Evolutionary conservation across 2,329 filamentous ascomycete genomes (phyloP).

Genomic region (Neofusicoccum sp.): DNA sequence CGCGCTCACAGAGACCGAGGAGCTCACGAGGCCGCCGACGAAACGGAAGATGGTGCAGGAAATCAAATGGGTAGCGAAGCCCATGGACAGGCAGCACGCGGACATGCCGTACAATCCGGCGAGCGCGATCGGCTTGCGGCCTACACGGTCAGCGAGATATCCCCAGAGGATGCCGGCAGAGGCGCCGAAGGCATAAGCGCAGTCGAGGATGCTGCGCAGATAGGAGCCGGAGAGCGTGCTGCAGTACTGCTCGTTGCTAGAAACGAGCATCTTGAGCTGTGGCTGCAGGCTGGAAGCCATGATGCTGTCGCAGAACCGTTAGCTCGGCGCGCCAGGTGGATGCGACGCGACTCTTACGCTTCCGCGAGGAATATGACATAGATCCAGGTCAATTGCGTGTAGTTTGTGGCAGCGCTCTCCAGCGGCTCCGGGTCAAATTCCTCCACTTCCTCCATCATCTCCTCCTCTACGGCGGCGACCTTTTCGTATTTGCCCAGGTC

Average conservation of each 20-base stretch:
- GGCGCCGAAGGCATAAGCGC: conserved; percentile 48
- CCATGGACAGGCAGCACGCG: conserved; percentile 47
- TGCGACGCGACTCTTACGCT: conserved; percentile 32
- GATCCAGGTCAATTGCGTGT: conserved; percentile 38
- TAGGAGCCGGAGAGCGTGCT: conserved; percentile 46
- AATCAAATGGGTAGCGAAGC: conserved; percentile 44
- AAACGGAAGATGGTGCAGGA: conserved; percentile 45
- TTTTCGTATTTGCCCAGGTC: conserved; percentile 43
- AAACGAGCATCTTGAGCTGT: conserved; percentile 47
- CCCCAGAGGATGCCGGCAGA: conserved; percentile 47
- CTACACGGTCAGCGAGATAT: conserved; percentile 43
- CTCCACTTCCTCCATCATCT: conserved; percentile 31
- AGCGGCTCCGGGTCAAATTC: conserved; percentile 25
- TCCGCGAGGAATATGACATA: conserved; percentile 50
- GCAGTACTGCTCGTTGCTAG: conserved; percentile 42
- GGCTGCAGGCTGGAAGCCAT: conserved; percentile 50
- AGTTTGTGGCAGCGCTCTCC: conserved; percentile 17
- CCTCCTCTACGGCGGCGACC: conserved; percentile 33
- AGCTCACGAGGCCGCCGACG: conserved; percentile 44
- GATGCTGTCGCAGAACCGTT: conserved; percentile 31
- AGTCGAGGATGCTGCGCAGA: conserved; percentile 48
- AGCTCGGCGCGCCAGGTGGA: background rate
- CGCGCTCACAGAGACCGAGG: conserved; percentile 44
- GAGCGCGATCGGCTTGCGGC: conserved; percentile 45
- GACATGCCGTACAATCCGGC: conserved; percentile 45